These are phyloP conservation scores for Camellia granthamiana DNA, from an alignment of 148 eudicot genomes.

Conservation along the genomic window DNA sequence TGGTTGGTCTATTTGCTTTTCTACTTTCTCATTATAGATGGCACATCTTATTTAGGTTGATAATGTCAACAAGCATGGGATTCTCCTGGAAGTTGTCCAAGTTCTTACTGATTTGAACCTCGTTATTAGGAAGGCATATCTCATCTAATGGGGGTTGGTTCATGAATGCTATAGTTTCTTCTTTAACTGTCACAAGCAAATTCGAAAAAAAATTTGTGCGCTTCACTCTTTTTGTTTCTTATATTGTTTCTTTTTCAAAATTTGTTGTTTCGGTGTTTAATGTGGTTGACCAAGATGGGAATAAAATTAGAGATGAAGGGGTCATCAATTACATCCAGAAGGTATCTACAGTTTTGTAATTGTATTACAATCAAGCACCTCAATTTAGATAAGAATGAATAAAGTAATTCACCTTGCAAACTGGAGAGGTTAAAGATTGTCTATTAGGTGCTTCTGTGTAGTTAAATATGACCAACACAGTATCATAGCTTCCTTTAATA, in stretches of 20 bases:
- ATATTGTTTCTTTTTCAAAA: slow-evolving; percentile 12
- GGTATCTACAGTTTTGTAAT: slow-evolving; percentile 27
- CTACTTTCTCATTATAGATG: slow-evolving; percentile 1
- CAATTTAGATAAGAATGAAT: not conserved
- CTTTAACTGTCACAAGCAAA: not conserved
- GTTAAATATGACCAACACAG: not conserved
- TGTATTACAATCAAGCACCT: not conserved
- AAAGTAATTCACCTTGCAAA: not conserved
- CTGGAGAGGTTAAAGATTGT: not conserved
- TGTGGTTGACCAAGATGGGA: slow-evolving; percentile 61
- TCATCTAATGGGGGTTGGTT: slow-evolving; percentile 94
- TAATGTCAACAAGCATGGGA: too few species aligned
- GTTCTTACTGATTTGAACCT: slow-evolving; percentile 26
- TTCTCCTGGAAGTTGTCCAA: too few species aligned
- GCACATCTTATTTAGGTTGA: not conserved
- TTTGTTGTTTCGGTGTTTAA: slow-evolving; percentile 48
- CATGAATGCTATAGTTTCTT: slow-evolving; percentile 66
- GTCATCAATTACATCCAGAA: slow-evolving; percentile 48
- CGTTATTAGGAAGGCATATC: slow-evolving; percentile 70
- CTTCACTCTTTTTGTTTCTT: slow-evolving; percentile 14
- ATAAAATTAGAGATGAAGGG: slow-evolving; percentile 59
- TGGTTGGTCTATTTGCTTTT: not conserved
- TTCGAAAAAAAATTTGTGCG: not conserved
- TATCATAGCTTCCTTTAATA: not conserved
- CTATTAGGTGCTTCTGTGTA: not conserved